Evolutionary conservation across 495 filamentous ascomycete genomes (phyloP).

Genomic region (Tuber umbilicatum): DNA sequence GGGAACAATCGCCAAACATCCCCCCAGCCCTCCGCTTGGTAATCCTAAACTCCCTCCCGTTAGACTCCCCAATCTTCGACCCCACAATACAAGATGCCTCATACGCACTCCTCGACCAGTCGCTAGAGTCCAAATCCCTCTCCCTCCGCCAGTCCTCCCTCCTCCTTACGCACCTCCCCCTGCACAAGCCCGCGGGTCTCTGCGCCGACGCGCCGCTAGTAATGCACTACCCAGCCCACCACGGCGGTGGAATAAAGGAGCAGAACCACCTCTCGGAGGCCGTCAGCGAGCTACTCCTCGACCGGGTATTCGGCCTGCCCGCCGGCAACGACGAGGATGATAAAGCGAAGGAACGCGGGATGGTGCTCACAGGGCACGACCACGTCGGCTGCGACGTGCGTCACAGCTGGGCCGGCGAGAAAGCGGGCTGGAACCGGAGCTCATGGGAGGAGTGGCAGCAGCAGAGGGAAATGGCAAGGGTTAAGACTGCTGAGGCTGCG

Average conservation of each 20-base stretch:
- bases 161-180: slow-evolving; percentile 82
- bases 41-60: slow-evolving; percentile 82
- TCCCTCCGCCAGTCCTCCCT: slow-evolving; percentile 56
- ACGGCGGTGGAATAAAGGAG: slow-evolving; percentile 67
- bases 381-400: slow-evolving; percentile 86
- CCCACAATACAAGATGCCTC: slow-evolving; percentile 59
- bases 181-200: slow-evolving; percentile 74
- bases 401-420: slow-evolving; percentile 56
- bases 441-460: slow-evolving; percentile 37
- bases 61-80: slow-evolving; percentile 72
- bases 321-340: slow-evolving; percentile 51
- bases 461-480: slow-evolving; percentile 15
- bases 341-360: slow-evolving; percentile 56
- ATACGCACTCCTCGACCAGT: slow-evolving; percentile 68
- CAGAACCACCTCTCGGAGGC: slow-evolving; percentile 80
- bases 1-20: slow-evolving; percentile 44
- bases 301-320: slow-evolving; percentile 72
- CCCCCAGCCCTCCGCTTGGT: slow-evolving; percentile 62
- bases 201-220: slow-evolving; percentile 82
- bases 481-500: background rate
- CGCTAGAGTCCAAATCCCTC: slow-evolving; percentile 42
- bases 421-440: slow-evolving; percentile 22
- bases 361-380: slow-evolving; percentile 89
- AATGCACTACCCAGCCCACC: slow-evolving; percentile 55
- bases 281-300: slow-evolving; percentile 61